Conservation (phyloP, 2,329 filamentous ascomycete species). For the Hypoxylon sp. region DNA sequence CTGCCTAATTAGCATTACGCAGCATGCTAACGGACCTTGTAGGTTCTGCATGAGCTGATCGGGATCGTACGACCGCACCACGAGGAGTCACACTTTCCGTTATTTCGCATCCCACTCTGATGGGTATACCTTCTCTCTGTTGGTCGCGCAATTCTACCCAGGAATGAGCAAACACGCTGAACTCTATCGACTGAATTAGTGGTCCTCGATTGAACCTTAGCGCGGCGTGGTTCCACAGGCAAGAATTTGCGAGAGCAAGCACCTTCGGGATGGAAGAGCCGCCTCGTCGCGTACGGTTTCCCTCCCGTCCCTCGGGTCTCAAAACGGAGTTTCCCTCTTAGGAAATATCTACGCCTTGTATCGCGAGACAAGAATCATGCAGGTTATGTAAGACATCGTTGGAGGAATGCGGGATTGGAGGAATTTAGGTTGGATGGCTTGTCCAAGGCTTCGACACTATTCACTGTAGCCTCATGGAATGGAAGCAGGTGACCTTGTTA, state of each 20-base stretch:
- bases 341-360: conserved; percentile 7
- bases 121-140: conserved; percentile 3
- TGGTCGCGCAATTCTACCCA: conserved; percentile 29
- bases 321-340: conserved; percentile 19
- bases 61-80: conserved; percentile 43
- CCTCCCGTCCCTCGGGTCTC: conserved; percentile 16
- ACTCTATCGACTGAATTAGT: conserved; percentile 1
- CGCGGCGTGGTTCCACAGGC: conserved; percentile 11
- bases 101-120: conserved; percentile 17
- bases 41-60: conserved; percentile 39
- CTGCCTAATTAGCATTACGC: conserved; percentile 37
- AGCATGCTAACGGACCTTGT: conserved; percentile 31
- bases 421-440: conserved; percentile 17
- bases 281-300: conserved; percentile 7
- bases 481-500: conserved; percentile 1
- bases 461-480: background rate
- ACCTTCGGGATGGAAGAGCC: conserved; percentile 17
- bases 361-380: background rate
- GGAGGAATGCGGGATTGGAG: conserved; percentile 38
- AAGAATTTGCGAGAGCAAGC: background rate
- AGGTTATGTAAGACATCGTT: conserved; percentile 3
- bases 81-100: conserved; percentile 31
- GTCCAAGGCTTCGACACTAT: background rate
- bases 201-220: conserved; percentile 1
- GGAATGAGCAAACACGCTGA: conserved; percentile 30